Evolutionary conservation across 2,329 filamentous ascomycete species (phyloP).

Genomic region (Emmonsiellopsis sp.): DNA sequence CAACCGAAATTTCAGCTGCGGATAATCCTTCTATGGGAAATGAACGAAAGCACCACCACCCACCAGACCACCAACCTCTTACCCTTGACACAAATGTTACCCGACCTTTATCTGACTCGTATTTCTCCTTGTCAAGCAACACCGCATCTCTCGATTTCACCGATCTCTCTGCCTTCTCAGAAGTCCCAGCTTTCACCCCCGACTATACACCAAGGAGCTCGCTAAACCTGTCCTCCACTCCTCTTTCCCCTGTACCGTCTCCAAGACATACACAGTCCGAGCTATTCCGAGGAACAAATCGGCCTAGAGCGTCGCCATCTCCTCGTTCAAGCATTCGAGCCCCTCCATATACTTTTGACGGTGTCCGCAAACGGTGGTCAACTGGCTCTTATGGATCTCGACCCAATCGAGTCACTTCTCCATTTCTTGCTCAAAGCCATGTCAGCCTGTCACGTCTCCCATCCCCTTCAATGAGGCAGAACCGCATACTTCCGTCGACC

Average conservation of each 20-base stretch:
- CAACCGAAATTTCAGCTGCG: neutral
- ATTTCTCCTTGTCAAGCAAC: conserved; percentile 59
- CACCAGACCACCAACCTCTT: conserved; percentile 7
- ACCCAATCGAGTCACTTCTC: conserved; percentile 35
- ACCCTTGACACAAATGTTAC: conserved; percentile 17
- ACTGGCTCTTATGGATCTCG: conserved; percentile 61
- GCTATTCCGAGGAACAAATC: conserved; percentile 45
- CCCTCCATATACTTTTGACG: conserved; percentile 62
- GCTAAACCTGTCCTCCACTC: conserved; percentile 57
- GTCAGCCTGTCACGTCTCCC: neutral
- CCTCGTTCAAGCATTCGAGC: conserved; percentile 59
- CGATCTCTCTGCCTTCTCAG: conserved; percentile 63
- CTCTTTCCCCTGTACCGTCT: conserved; percentile 64
- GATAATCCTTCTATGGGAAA: neutral
- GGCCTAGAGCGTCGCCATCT: conserved; percentile 62
- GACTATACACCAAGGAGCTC: conserved; percentile 58
- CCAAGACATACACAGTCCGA: conserved; percentile 58
- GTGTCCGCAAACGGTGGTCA: conserved; percentile 65
- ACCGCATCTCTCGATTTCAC: conserved; percentile 49
- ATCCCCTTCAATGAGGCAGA: conserved; percentile 4
- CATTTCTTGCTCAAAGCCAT: conserved; percentile 3
- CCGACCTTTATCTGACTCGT: conserved; percentile 62
- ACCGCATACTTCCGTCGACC: neutral
- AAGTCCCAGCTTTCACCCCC: conserved; percentile 49
- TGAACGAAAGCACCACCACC: conserved; percentile 5